These are phyloP conservation scores for Violaceomyces palustris DNA, from an alignment of 1,284 basidiomycete genomes.

Conservation along the genomic window DNA sequence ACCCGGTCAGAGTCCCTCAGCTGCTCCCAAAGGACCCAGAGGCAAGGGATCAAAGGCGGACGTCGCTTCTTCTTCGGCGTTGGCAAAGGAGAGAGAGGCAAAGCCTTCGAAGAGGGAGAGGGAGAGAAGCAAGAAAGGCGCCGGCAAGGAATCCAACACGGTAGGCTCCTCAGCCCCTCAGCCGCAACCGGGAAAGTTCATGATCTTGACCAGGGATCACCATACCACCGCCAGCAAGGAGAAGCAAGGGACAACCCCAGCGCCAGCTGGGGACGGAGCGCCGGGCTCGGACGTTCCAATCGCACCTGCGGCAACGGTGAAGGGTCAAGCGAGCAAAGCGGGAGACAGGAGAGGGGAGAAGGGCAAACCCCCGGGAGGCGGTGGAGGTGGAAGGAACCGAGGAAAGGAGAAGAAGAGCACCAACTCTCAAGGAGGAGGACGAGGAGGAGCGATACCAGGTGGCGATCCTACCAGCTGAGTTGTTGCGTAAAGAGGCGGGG, in stretches of 20 bases:
- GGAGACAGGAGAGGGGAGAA: slow-evolving; percentile 1
- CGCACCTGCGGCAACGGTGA: no score
- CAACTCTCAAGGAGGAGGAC: no score
- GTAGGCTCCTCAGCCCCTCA: not conserved
- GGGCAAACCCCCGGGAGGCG: no score
- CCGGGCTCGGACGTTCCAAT: no score
- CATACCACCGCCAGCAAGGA: not conserved
- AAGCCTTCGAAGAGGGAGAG: slow-evolving; percentile 4
- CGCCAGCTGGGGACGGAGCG: no score
- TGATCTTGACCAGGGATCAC: not conserved
- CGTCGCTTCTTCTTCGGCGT: no score
- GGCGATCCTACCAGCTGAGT: no score
- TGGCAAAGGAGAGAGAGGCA: not conserved
- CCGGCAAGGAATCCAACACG: not conserved
- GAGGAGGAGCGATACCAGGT: no score
- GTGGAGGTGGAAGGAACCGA: no score
- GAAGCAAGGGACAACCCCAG: not conserved
- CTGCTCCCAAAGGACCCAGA: not conserved
- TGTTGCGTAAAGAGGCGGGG: no score
- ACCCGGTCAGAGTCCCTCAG: not conserved
- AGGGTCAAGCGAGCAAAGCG: not conserved
- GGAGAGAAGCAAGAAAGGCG: slow-evolving; percentile 3
- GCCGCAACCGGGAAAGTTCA: not conserved
- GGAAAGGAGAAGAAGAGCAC: no score
- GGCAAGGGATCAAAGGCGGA: not conserved